A percentile compares a stretch with the other conserved stretches of the same genome.
Conservation (phyloP, 75 land plant genomes). For the Selaginella tamariscina region DNA sequence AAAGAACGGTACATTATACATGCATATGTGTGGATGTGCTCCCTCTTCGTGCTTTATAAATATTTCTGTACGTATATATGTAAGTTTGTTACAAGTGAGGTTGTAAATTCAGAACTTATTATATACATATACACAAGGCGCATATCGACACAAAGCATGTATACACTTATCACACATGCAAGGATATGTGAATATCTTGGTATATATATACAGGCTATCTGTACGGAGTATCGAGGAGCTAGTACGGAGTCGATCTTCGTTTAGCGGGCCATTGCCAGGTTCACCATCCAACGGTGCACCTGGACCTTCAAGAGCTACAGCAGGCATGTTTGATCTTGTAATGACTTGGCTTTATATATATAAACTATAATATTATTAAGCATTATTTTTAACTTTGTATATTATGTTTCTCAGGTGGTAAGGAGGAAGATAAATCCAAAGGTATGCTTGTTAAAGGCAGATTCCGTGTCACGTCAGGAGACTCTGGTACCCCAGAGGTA, state of each 20-base stretch:
- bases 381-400: no score
- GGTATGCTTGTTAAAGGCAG: constrained; percentile 7
- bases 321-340: constrained; percentile 3
- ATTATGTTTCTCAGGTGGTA: not conserved
- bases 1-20: constrained; percentile 19
- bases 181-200: no score
- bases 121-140: no score
- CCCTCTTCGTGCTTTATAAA: not conserved
- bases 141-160: no score
- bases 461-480: constrained; percentile 3
- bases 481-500: not conserved
- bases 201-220: not conserved
- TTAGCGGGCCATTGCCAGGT: not conserved
- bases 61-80: no score
- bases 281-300: not conserved
- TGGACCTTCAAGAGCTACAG: not conserved
- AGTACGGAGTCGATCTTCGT: not conserved
- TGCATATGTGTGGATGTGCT: not conserved
- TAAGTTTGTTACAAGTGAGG: no score
- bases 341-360: constrained; percentile 3
- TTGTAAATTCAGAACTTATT: no score
- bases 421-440: constrained; percentile 6
- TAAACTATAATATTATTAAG: no score
- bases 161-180: no score
- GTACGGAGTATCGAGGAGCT: not conserved